Base-by-base conservation (phyloP, 73 alveolate species). In the Paramecium tetraurelia region DNA sequence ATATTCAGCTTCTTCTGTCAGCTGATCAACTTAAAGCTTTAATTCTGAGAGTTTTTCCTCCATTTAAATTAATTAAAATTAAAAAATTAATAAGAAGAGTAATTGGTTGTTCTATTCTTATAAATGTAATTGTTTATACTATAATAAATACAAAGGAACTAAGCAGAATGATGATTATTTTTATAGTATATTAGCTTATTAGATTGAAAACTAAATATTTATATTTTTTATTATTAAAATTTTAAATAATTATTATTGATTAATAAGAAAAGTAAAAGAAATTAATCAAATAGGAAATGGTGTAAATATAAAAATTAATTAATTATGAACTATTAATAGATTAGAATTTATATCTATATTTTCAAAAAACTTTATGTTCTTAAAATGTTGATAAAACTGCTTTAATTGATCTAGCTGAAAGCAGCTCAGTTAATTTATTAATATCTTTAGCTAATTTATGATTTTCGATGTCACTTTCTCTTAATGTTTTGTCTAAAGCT, bases 391-490 rank as follows among this genome's bases (percentile, higher is more conserved):
- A 38, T 21, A 38, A 75, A 16, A 75, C 46, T n/a, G 87, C 87
- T 75, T 75, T 75, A 9, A 41, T 75, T 35, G 87, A 0, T 21
- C 14, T 75, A 10, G 87, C 87, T 75, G 38, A 75, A 4, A 75
- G 46, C n/a, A 29, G 20, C 4, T 75, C 87, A 10, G 46, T 75
- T 16, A 75, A 18, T 38, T 41, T 75, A 38, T 75, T 75, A 14
- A 75, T 75, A 33, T 75, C 87, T 29, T 24, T 75, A 29, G 87
- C 87, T 41, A 75, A 41, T 33, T 41, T 75, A 75, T 75, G 87
- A 75, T 75, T 75, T 41, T 75, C 58, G 1, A 21, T 35, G 14
- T 75, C 87, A 75, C 59, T 75, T 6, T 75, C 87, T 75, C 59
- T 75, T 38, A 75, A 41, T 29, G 87, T 75, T 75, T 41, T 35